phyloP scores from a whole-genome alignment of 2,329 filamentous ascomycete species.

The Byssoonygena ceratinophila region DNA sequence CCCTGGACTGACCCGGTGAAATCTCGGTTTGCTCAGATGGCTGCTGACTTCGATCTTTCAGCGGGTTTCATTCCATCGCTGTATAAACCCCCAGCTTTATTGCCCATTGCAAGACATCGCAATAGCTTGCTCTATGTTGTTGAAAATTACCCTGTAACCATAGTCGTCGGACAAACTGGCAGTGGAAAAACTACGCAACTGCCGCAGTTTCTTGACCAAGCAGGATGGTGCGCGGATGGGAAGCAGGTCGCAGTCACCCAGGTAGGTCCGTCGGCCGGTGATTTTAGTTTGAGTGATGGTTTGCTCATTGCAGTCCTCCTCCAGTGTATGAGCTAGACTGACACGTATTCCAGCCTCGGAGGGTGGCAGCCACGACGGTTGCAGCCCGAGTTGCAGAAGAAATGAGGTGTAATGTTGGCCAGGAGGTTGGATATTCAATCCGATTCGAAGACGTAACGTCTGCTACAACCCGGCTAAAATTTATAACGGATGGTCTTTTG shows the following conservation, averaged over 20 bases:
- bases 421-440: constrained; percentile 88
- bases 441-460: constrained; percentile 86
- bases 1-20: background rate
- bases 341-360: constrained; percentile 53
- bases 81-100: constrained; percentile 70
- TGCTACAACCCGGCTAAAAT: constrained; percentile 76
- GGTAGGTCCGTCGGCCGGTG: constrained; percentile 42
- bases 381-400: constrained; percentile 84
- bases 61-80: constrained; percentile 60
- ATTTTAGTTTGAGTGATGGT: background rate
- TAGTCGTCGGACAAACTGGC: constrained; percentile 87
- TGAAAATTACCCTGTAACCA: constrained; percentile 72
- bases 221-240: constrained; percentile 77
- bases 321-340: background rate
- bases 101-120: constrained; percentile 78
- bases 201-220: constrained; percentile 77
- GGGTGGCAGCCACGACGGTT: constrained; percentile 84
- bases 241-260: constrained; percentile 83
- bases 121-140: constrained; percentile 73
- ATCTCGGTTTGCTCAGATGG: constrained; percentile 24
- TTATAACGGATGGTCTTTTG: constrained; percentile 84
- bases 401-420: constrained; percentile 71
- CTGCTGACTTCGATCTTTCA: constrained; percentile 36
- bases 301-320: background rate
- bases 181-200: constrained; percentile 95